Evolutionary conservation across 768 basidiomycete species (phyloP).

Genomic region (Suillus ampliporus): DNA sequence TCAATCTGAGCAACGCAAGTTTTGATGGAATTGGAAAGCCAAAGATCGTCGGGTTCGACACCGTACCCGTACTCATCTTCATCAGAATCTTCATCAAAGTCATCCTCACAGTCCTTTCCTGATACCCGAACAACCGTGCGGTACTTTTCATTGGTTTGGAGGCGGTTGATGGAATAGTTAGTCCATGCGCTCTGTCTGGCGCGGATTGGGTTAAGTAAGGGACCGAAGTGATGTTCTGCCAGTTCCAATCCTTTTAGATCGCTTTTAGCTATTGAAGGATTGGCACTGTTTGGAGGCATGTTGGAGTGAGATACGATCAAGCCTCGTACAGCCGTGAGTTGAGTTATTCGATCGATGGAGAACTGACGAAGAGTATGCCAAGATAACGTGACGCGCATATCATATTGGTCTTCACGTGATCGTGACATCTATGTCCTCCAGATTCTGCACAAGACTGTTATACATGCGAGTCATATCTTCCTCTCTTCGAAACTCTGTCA

Average conservation of each 20-base stretch:
- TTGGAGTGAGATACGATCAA: neutral
- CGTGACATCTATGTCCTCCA: neutral
- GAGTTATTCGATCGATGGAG: neutral
- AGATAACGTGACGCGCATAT: neutral
- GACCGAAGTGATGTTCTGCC: constrained; percentile 12
- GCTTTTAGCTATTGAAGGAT: neutral
- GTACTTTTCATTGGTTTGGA: neutral
- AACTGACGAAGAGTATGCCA: neutral
- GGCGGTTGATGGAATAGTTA: constrained; percentile 10
- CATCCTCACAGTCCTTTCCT: neutral
- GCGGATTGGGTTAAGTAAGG: constrained; percentile 7
- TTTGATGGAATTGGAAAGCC: neutral
- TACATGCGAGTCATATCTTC: constrained; percentile 1
- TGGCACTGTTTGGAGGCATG: neutral
- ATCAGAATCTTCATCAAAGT: neutral
- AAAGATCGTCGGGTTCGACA: neutral
- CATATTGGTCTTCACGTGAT: neutral
- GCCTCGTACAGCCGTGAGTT: neutral
- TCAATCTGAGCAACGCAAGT: neutral
- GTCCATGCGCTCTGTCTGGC: constrained; percentile 8
- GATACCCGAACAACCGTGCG: neutral
- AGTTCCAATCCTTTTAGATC: constrained; percentile 5
- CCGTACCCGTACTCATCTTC: constrained; percentile 1
- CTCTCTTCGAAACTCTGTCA: neutral
- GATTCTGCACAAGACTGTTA: no score